Evolutionary conservation across 108 stramenopile species (phyloP).

Genomic region (Licmophora abbreviata): DNA sequence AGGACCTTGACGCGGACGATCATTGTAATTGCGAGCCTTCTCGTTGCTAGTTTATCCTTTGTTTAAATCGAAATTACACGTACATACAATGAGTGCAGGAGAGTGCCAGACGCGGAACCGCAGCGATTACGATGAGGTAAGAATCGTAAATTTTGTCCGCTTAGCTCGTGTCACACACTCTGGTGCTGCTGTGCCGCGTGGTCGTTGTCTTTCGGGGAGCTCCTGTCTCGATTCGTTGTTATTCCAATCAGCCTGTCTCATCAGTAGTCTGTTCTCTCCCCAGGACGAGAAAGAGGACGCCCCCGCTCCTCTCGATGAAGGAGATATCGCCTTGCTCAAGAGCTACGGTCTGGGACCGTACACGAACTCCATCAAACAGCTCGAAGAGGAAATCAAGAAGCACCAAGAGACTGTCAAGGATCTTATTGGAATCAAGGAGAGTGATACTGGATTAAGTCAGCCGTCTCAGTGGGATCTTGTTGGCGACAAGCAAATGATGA

Average conservation of each 20-base stretch:
- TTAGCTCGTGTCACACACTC: neutral
- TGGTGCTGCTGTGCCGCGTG: neutral
- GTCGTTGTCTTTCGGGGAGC: neutral
- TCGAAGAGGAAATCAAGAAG: conserved; percentile 95
- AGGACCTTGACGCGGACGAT: no score
- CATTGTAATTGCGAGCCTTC: no score
- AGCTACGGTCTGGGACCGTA: conserved; percentile 97
- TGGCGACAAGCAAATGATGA: conserved; percentile 99
- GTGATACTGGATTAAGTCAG: conserved; percentile 94
- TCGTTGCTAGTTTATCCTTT: no score
- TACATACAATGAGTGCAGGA: conserved; percentile 59
- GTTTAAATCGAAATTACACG: no score
- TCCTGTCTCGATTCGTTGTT: neutral
- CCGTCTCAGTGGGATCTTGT: conserved; percentile 99
- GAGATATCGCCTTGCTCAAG: conserved; percentile 97
- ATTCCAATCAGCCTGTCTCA: neutral
- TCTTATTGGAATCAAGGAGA: conserved; percentile 98
- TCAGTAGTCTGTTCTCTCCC: neutral
- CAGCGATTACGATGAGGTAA: conserved; percentile 71
- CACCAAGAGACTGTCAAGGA: conserved; percentile 95
- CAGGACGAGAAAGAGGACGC: conserved; percentile 78
- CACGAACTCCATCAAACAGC: conserved; percentile 81
- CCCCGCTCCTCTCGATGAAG: conserved; percentile 93
- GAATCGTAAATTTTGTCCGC: no score
- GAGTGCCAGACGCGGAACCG: conserved; percentile 85